These are phyloP conservation scores for Solanum chacoense DNA, from an alignment of 305 asterid genomes.

Conservation along the genomic window DNA sequence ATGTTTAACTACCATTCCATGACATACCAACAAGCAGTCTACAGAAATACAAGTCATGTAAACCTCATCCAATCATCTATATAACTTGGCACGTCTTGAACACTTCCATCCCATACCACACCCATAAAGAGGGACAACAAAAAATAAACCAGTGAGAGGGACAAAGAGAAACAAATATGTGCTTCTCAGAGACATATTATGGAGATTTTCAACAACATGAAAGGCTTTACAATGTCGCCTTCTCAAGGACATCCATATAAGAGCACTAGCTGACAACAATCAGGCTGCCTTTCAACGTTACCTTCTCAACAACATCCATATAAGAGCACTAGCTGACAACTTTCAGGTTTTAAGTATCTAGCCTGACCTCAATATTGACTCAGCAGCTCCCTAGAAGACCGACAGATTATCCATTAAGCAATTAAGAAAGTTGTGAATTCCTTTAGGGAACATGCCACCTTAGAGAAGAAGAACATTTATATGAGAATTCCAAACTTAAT, in stretches of 20 bases:
- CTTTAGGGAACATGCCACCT: too few species aligned
- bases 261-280: neutral
- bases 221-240: neutral
- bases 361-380: neutral
- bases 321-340: neutral
- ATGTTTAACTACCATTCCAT: neutral
- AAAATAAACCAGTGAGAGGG: neutral
- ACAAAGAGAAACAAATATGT: neutral
- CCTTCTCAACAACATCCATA: neutral
- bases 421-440: neutral
- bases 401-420: neutral
- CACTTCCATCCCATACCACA: neutral
- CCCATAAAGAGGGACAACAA: neutral
- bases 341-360: neutral
- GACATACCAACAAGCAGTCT: neutral
- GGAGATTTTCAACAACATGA: neutral
- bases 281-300: neutral
- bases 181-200: neutral
- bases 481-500: neutral
- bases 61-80: neutral
- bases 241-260: neutral
- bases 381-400: neutral
- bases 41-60: neutral
- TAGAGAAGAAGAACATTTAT: neutral
- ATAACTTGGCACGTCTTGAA: neutral